phyloP scores from a whole-genome alignment of 2,329 filamentous ascomycete genomes.

The Scytalidium sp. region DNA sequence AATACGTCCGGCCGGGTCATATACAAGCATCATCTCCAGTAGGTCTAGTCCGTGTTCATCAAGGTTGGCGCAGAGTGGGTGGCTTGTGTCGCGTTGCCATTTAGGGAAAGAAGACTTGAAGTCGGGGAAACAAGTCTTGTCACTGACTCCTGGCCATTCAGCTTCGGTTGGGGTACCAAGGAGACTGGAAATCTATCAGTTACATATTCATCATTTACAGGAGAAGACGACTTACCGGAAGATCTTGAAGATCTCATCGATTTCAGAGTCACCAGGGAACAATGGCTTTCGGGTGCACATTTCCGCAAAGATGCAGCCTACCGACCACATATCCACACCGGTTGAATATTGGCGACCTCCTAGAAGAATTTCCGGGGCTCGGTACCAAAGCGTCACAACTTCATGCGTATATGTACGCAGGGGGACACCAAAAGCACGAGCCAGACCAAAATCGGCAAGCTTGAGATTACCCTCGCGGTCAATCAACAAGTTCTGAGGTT shows the following conservation, averaged over 20 bases:
- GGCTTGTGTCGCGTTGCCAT: slow-evolving; percentile 71
- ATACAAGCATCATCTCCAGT: slow-evolving; percentile 70
- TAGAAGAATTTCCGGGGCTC: slow-evolving; percentile 84
- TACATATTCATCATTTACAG: slow-evolving; percentile 1
- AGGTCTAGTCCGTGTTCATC: slow-evolving; percentile 71
- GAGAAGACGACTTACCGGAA: slow-evolving; percentile 62
- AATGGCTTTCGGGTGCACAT: slow-evolving; percentile 94
- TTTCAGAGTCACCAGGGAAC: slow-evolving; percentile 90
- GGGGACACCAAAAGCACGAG: slow-evolving; percentile 86
- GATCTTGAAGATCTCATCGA: slow-evolving; percentile 93
- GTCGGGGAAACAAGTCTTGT: slow-evolving; percentile 79
- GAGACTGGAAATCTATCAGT: slow-evolving; percentile 44
- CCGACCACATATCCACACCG: slow-evolving; percentile 94
- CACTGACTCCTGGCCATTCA: slow-evolving; percentile 75
- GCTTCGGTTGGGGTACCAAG: slow-evolving; percentile 81
- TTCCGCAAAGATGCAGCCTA: slow-evolving; percentile 92
- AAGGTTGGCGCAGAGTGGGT: slow-evolving; percentile 66
- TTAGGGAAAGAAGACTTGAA: slow-evolving; percentile 92
- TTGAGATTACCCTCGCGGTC: slow-evolving; percentile 85
- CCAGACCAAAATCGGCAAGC: slow-evolving; percentile 85
- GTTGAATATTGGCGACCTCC: slow-evolving; percentile 91
- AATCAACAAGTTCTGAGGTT: slow-evolving; percentile 88
- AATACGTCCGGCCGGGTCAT: slow-evolving; percentile 82
- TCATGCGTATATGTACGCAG: slow-evolving; percentile 92
- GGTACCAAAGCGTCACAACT: slow-evolving; percentile 93